Percentiles rank a stretch among this genome's conserved stretches.
These are phyloP conservation scores for Stachybotrys elegans DNA, from an alignment of 2,329 filamentous ascomycete species.

Conservation along the genomic window DNA sequence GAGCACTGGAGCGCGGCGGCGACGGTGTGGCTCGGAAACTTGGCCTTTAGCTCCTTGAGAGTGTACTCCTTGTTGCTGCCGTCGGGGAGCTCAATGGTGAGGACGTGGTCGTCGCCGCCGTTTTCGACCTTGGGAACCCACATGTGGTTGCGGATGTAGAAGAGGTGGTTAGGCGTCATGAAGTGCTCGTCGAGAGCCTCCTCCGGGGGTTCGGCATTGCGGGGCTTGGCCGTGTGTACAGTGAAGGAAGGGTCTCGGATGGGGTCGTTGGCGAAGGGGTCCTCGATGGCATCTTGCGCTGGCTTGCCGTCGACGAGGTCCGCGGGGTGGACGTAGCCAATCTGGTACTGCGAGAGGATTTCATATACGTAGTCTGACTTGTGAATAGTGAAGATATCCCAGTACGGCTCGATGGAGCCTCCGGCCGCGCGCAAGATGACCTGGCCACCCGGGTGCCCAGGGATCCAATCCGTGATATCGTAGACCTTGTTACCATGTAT, in stretches of 20 bases:
- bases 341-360: constrained; percentile 59
- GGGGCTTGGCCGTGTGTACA: constrained; percentile 48
- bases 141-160: constrained; percentile 60
- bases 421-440: constrained; percentile 64
- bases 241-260: constrained; percentile 44
- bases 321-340: constrained; percentile 53
- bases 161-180: constrained; percentile 49
- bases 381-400: constrained; percentile 67
- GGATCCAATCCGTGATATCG: constrained; percentile 65
- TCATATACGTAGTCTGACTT: constrained; percentile 60
- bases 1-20: constrained; percentile 56
- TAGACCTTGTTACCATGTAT: constrained; percentile 61
- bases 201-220: constrained; percentile 56
- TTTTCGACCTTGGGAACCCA: constrained; percentile 49
- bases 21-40: constrained; percentile 45
- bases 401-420: constrained; percentile 61
- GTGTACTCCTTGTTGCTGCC: constrained; percentile 49
- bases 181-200: constrained; percentile 43
- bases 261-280: constrained; percentile 54
- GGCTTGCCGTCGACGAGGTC: constrained; percentile 57
- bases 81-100: constrained; percentile 52
- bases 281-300: constrained; percentile 49
- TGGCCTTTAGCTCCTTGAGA: constrained; percentile 45
- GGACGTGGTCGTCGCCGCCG: constrained; percentile 33
- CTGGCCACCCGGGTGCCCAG: constrained; percentile 61